phyloP scores from a whole-genome alignment of 208 protist genomes.

The Leishmania braziliensis region DNA sequence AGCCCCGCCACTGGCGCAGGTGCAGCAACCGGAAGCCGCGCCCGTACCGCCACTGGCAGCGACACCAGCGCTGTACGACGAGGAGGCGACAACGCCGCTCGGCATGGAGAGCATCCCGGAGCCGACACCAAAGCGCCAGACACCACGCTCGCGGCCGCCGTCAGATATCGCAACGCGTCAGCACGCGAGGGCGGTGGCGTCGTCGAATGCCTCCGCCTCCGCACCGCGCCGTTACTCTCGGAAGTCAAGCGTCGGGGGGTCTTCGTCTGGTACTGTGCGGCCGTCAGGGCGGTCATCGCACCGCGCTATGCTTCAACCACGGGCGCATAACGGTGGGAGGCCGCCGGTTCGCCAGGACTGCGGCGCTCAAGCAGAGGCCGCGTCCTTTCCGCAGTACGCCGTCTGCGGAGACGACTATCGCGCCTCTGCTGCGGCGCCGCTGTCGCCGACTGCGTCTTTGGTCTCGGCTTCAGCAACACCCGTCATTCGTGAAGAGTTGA shows the following conservation, averaged over 20 bases:
- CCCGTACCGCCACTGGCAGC: neutral
- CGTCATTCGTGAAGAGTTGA: neutral
- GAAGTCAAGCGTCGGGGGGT: constrained; percentile 5
- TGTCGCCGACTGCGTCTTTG: neutral
- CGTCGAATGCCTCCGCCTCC: neutral
- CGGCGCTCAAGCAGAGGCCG: neutral
- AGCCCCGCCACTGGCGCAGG: neutral
- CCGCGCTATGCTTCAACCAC: constrained; percentile 2
- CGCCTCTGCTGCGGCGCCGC: neutral
- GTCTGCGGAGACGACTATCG: too few species aligned
- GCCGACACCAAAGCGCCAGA: constrained; percentile 14
- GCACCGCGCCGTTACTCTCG: neutral
- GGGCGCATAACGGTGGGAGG: neutral
- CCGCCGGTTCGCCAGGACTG: neutral
- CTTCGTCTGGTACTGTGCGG: neutral
- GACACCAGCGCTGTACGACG: neutral
- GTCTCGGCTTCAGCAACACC: constrained; percentile 2
- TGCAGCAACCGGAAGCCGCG: neutral
- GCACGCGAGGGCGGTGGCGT: neutral
- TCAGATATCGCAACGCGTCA: neutral
- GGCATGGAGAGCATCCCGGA: constrained; percentile 12
- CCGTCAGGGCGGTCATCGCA: constrained; percentile 4
- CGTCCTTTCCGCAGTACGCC: neutral
- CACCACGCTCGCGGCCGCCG: constrained; percentile 3
- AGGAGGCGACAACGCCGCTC: constrained; percentile 1